Percentiles rank a stretch among this genome's conserved stretches.
Evolutionary conservation across 306 rosid genomes (phyloP).

Genomic region (Echinosophora koreensis): DNA sequence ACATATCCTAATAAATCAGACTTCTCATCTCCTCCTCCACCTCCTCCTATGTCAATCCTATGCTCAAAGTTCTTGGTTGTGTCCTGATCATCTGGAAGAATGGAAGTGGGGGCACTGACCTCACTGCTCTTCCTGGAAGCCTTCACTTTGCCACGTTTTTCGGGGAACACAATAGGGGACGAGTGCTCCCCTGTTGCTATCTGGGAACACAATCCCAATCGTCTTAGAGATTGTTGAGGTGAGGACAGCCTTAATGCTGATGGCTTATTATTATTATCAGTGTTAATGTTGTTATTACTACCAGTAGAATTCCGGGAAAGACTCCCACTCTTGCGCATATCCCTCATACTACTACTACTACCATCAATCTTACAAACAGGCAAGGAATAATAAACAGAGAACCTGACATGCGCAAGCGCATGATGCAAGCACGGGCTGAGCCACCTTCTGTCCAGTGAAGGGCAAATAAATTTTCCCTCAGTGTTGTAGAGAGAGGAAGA

Average conservation of each 20-base stretch:
- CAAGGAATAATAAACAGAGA: constrained; percentile 22
- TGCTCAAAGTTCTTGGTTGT: constrained; percentile 75
- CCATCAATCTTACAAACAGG: constrained; percentile 39
- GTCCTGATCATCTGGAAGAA: constrained; percentile 58
- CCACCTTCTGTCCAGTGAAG: too few relatives aligned
- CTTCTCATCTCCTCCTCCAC: constrained; percentile 82
- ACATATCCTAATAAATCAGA: constrained; percentile 87
- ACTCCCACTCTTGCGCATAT: constrained; percentile 78
- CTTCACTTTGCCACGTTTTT: constrained; percentile 83
- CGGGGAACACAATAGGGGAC: constrained; percentile 94
- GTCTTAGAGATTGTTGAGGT: constrained; percentile 84
- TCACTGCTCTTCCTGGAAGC: constrained; percentile 60
- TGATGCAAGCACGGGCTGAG: constrained; percentile 42
- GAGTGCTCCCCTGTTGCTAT: constrained; percentile 89
- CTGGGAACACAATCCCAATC: constrained; percentile 92
- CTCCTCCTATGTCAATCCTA: constrained; percentile 77
- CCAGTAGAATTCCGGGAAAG: constrained; percentile 72
- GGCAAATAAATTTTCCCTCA: too few relatives aligned
- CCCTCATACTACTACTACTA: constrained; percentile 47
- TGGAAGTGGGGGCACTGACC: constrained; percentile 40
- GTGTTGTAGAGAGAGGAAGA: background rate
- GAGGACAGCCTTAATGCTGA: constrained; percentile 66
- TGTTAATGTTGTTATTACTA: constrained; percentile 47
- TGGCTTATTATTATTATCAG: constrained; percentile 38
- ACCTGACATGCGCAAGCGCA: constrained; percentile 44